Base-by-base conservation (phyloP, 83 land plant species). In the Picea engelmannii region DNA sequence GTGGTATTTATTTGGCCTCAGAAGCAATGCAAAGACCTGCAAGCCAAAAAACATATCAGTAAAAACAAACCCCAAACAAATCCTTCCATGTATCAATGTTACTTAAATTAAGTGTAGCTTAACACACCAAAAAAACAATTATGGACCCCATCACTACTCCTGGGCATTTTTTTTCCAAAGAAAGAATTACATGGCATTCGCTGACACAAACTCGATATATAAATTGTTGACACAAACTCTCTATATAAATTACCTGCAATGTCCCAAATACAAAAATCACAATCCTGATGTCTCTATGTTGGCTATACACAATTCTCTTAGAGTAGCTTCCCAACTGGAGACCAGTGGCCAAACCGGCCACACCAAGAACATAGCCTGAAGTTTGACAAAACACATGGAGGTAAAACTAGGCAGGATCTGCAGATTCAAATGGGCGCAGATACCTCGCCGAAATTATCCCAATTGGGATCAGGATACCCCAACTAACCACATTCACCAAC, bases 401-500 rank as follows among this genome's bases (percentile, higher is more conserved):
- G 84, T 93, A 93, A 79, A 93, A 95, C 98, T 95, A 95, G 5
- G 90, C 87, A 1, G 94, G 95, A 67, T 87, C 88, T 6, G 87
- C 89, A 0, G 86, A 77, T 68, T 82, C 52, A 66, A 88, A 88
- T 35, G 84, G 81, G 78, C 86, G 87, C 91, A 95, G 5, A 81
- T 95, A 91, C 66, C 98, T 89, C 49, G 98, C 96, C 6, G 79
- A 6, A 31, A 93, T 87, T 4, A 81, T 87, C 6, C 97, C 97
- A 24, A 91, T 67, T 2, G 95, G 97, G 81, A 95, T 79, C 78
- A 93, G 6, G 12, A 93, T 78, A 0, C 95, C 95, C 97, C 95
- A 95, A 20, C 93, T 87, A 52, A 93, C 89, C 13, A 88, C 89
- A 27, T 88, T 95, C 61, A 95, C 73, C 10, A 93, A 81, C 73